A percentile compares a stretch with the other conserved stretches of the same genome.
Evolutionary conservation across 305 asterid species (phyloP).

Genomic region (Fraxinus baroniana): DNA sequence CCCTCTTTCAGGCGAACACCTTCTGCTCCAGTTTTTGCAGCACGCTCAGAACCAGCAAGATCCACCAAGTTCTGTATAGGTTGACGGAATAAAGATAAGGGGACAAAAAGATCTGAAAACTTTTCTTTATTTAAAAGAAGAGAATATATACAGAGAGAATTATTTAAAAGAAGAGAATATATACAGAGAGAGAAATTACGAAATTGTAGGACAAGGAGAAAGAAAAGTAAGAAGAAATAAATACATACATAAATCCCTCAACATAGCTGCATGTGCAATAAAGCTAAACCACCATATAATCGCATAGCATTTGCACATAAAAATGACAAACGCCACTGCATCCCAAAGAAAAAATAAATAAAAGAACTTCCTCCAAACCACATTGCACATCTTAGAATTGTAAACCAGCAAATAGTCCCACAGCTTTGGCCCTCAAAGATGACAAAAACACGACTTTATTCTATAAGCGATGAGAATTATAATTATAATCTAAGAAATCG

Average conservation of each 20-base stretch:
- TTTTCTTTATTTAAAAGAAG: background rate
- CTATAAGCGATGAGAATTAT: background rate
- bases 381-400: background rate
- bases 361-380: background rate
- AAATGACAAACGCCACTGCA: background rate
- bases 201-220: background rate
- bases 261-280: background rate
- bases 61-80: conserved; percentile 81
- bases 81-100: conserved; percentile 20
- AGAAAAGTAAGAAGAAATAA: background rate
- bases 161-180: background rate
- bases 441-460: background rate
- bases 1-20: conserved; percentile 99
- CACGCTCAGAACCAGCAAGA: conserved; percentile 99
- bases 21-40: conserved; percentile 99
- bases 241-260: background rate
- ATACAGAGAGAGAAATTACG: conserved; percentile 1
- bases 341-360: background rate
- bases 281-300: background rate
- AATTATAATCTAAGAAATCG: background rate
- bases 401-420: conserved; percentile 2
- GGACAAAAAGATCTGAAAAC: conserved; percentile 21
- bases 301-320: background rate
- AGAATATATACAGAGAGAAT: no score
- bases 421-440: conserved; percentile 1